phyloP scores from a whole-genome alignment of 768 basidiomycete genomes.

The Epithele typhae region DNA sequence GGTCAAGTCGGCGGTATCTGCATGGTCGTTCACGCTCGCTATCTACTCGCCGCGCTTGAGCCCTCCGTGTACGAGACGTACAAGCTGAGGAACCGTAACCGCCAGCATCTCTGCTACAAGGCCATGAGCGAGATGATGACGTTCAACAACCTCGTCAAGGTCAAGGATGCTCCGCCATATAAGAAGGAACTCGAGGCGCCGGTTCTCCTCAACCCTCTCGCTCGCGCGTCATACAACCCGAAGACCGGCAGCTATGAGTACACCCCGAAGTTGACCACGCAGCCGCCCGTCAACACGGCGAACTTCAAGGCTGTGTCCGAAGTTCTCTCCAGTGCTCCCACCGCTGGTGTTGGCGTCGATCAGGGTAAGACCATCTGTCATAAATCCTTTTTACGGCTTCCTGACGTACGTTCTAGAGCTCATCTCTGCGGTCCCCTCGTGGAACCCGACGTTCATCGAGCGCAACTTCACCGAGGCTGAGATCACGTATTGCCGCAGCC shows the following conservation, averaged over 20 bases:
- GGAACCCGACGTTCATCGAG: conserved; percentile 79
- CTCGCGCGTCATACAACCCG: conserved; percentile 72
- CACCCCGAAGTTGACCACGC: conserved; percentile 54
- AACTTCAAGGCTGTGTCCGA: conserved; percentile 67
- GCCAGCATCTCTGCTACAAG: conserved; percentile 74
- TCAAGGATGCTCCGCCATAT: conserved; percentile 94
- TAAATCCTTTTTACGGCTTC: conserved; percentile 8
- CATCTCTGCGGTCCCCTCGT: conserved; percentile 87
- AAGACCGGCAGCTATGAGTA: conserved; percentile 89
- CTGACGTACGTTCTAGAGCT: conserved; percentile 50
- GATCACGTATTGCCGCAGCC: conserved; percentile 78
- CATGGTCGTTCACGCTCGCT: conserved; percentile 85
- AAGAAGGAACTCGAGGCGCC: conserved; percentile 77
- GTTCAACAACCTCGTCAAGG: conserved; percentile 85
- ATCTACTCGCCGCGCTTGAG: conserved; percentile 81
- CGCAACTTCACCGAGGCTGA: conserved; percentile 95
- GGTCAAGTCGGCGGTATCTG: conserved; percentile 97
- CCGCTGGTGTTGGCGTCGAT: conserved; percentile 82
- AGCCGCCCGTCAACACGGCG: conserved; percentile 47
- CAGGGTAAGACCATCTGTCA: conserved; percentile 54
- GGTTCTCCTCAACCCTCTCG: conserved; percentile 89
- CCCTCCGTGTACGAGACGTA: conserved; percentile 78
- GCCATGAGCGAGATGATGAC: conserved; percentile 97
- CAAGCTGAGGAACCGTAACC: conserved; percentile 58
- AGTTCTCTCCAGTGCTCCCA: conserved; percentile 42